phyloP scores from a whole-genome alignment of 331 rosid species.

The Quercus lobata region DNA sequence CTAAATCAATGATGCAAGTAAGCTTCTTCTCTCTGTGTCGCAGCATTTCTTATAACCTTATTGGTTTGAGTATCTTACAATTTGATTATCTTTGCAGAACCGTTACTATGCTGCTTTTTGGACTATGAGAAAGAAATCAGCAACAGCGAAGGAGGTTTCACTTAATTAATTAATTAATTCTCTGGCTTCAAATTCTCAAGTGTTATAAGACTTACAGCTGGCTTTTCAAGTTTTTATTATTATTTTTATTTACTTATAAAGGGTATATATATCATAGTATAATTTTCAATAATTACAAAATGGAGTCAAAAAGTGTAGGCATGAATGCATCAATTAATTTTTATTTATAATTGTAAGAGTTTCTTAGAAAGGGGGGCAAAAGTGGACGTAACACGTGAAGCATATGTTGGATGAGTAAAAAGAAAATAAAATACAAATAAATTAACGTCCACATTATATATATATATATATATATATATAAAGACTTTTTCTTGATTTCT shows the following conservation, averaged over 20 bases:
- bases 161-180: background rate
- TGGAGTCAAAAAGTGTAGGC: background rate
- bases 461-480: no score
- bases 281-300: background rate
- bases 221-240: background rate
- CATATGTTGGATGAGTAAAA: no score
- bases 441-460: no score
- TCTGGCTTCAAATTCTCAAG: background rate
- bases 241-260: background rate
- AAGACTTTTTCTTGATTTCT: no score
- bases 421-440: no score
- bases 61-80: conserved; percentile 10
- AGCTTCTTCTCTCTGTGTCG: conserved; percentile 21
- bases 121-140: conserved; percentile 71
- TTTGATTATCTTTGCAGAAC: conserved; percentile 54
- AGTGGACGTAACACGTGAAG: no score
- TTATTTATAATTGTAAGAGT: no score
- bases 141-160: conserved; percentile 14
- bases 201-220: background rate
- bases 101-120: conserved; percentile 85
- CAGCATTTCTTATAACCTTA: background rate
- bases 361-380: no score
- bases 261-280: no score
- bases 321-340: no score
- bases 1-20: conserved; percentile 96